Evolutionary conservation across 2,329 filamentous ascomycete species (phyloP).

Genomic region (Phyllachora maydis): DNA sequence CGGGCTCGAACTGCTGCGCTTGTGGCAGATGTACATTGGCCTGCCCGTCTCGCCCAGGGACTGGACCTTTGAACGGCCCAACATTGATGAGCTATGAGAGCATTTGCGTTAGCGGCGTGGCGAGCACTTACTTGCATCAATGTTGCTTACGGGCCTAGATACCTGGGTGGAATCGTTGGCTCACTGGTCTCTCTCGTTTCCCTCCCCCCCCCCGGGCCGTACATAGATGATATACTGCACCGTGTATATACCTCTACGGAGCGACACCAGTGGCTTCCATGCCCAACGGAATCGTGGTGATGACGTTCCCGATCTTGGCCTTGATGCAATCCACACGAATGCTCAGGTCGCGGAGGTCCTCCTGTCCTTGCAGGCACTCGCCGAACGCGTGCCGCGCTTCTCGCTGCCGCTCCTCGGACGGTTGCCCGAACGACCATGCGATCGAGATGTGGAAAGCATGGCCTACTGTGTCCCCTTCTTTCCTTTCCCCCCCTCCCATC

Average conservation of each 20-base stretch:
- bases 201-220: too few relatives aligned
- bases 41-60: constrained; percentile 25
- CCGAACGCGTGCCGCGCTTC: constrained; percentile 13
- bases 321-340: constrained; percentile 44
- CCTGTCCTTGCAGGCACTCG: constrained; percentile 5
- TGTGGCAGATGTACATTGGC: constrained; percentile 29
- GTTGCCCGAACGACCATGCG: constrained; percentile 53
- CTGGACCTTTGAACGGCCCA: constrained; percentile 23
- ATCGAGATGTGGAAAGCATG: constrained; percentile 72
- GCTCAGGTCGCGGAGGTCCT: constrained; percentile 16
- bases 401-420: constrained; percentile 18
- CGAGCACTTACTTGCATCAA: too few relatives aligned
- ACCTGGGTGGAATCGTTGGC: too few relatives aligned
- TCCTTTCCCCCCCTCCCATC: constrained; percentile 4
- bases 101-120: constrained; percentile 1
- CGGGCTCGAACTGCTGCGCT: constrained; percentile 20
- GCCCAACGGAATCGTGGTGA: constrained; percentile 24
- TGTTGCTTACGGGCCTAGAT: too few relatives aligned
- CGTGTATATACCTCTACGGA: background rate
- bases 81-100: constrained; percentile 21
- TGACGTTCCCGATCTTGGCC: constrained; percentile 53
- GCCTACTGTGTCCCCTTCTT: constrained; percentile 6
- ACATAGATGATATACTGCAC: too few relatives aligned
- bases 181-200: too few relatives aligned
- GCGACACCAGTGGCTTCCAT: background rate